A percentile compares a stretch with the other conserved stretches of the same genome.
Evolutionary conservation across 805 yeast species (phyloP).

Genomic region (Dipodascus albidus): DNA sequence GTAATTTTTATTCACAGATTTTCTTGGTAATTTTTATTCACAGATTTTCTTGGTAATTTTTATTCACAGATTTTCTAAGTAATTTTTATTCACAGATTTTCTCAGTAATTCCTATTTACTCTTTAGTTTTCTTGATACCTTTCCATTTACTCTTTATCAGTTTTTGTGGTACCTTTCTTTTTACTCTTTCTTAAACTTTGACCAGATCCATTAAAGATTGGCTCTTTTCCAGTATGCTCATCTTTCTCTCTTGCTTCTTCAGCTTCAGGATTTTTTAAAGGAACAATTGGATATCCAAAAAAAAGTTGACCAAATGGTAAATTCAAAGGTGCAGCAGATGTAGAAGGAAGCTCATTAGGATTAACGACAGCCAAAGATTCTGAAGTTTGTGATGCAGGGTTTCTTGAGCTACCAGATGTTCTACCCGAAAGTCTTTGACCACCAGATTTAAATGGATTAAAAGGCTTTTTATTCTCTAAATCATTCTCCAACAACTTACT

Average conservation of each 20-base stretch:
- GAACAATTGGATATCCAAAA: slow-evolving; percentile 79
- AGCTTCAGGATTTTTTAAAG: slow-evolving; percentile 28
- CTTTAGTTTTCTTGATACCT: too few species aligned
- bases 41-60: too few species aligned
- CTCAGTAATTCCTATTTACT: too few species aligned
- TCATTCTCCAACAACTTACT: slow-evolving; percentile 43
- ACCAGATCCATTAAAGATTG: slow-evolving; percentile 53
- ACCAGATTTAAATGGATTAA: slow-evolving; percentile 36
- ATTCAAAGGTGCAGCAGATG: slow-evolving; percentile 50
- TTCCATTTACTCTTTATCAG: too few species aligned
- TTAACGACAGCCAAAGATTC: slow-evolving; percentile 3
- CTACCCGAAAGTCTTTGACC: slow-evolving; percentile 60
- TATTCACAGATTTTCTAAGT: too few species aligned
- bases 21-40: too few species aligned
- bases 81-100: too few species aligned
- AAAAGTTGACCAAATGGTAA: slow-evolving; percentile 81
- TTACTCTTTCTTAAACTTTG: slow-evolving; percentile 59
- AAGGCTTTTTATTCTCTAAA: slow-evolving; percentile 11
- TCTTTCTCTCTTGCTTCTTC: slow-evolving; percentile 27
- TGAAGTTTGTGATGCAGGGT: neutral
- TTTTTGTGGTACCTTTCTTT: slow-evolving; percentile 49
- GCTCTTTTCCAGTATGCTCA: slow-evolving; percentile 16
- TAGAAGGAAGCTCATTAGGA: slow-evolving; percentile 22
- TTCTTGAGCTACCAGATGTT: neutral
- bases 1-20: too few species aligned